These are phyloP conservation scores for Debaryomyces coudertii DNA, from an alignment of 1,139 yeast species.

Conservation along the genomic window DNA sequence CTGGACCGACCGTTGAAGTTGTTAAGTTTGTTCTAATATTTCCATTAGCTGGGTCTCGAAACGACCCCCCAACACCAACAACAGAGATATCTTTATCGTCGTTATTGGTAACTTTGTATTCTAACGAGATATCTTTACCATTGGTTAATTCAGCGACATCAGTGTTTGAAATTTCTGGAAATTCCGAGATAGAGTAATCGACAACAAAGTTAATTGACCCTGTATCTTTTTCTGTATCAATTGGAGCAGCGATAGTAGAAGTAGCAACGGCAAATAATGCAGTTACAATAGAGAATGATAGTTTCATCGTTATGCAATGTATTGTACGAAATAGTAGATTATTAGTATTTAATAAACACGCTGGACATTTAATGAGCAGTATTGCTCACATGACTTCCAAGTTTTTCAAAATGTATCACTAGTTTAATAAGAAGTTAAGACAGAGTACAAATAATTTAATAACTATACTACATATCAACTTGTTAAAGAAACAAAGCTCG, in stretches of 20 bases:
- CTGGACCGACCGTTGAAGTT: slow-evolving; percentile 65
- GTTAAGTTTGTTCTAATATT: slow-evolving; percentile 63
- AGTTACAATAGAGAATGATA: slow-evolving; percentile 20
- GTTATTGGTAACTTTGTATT: slow-evolving; percentile 57
- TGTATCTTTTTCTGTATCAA: slow-evolving; percentile 16
- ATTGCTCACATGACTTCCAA: slow-evolving; percentile 5
- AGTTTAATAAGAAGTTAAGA: not conserved
- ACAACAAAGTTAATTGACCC: slow-evolving; percentile 39
- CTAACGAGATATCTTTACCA: slow-evolving; percentile 59
- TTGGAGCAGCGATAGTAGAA: slow-evolving; percentile 24
- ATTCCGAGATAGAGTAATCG: slow-evolving; percentile 46
- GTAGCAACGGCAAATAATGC: slow-evolving; percentile 21
- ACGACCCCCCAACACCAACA: slow-evolving; percentile 76
- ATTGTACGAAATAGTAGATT: not conserved
- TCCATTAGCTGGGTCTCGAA: slow-evolving; percentile 59
- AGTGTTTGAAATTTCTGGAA: slow-evolving; percentile 36
- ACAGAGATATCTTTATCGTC: slow-evolving; percentile 57
- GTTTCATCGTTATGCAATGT: slow-evolving; percentile 18
- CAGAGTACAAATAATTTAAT: not conserved
- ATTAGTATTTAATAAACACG: slow-evolving; percentile 4
- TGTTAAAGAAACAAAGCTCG: not conserved
- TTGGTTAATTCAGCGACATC: slow-evolving; percentile 49
- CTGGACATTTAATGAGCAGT: slow-evolving; percentile 7
- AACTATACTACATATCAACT: not conserved
- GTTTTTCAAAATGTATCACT: slow-evolving; percentile 2